Conservation (phyloP, 139 green algal genomes). For the Chlorella sp. region DNA sequence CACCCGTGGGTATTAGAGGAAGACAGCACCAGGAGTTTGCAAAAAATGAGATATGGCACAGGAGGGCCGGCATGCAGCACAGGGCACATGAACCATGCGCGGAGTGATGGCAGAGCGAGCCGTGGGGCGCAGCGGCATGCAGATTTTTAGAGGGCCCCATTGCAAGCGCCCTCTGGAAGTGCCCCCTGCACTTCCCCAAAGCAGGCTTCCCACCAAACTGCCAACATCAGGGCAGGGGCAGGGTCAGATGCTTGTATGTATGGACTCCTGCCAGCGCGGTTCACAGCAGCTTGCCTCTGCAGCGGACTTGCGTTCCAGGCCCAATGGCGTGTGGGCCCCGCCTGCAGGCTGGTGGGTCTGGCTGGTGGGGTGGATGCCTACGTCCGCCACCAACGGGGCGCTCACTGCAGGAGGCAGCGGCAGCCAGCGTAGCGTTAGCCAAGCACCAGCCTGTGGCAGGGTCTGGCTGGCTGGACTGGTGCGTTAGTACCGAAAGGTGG, state of each 20-base stretch:
- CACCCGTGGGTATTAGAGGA: background rate
- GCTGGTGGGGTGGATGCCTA: constrained; percentile 1
- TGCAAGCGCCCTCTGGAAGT: too few relatives aligned
- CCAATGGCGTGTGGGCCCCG: background rate
- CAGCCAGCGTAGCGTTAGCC: background rate
- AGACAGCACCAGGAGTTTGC: background rate
- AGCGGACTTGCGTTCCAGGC: background rate
- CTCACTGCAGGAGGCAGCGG: background rate
- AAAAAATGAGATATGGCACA: background rate
- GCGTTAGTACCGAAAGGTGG: too few relatives aligned
- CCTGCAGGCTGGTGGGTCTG: background rate
- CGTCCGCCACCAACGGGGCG: background rate
- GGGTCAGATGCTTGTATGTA: too few relatives aligned
- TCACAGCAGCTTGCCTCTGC: background rate
- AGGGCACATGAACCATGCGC: too few relatives aligned
- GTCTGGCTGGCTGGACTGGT: too few relatives aligned
- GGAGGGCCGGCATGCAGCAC: background rate
- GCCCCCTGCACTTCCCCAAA: too few relatives aligned
- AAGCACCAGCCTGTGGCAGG: background rate
- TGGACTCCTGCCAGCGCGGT: too few relatives aligned
- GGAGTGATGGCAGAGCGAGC: background rate
- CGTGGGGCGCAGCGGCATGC: too few relatives aligned
- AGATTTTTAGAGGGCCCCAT: background rate
- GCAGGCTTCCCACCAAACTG: background rate
- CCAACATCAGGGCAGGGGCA: background rate